Base-by-base conservation (phyloP, 163 green algal genomes). In the Chlorella variabilis region DNA sequence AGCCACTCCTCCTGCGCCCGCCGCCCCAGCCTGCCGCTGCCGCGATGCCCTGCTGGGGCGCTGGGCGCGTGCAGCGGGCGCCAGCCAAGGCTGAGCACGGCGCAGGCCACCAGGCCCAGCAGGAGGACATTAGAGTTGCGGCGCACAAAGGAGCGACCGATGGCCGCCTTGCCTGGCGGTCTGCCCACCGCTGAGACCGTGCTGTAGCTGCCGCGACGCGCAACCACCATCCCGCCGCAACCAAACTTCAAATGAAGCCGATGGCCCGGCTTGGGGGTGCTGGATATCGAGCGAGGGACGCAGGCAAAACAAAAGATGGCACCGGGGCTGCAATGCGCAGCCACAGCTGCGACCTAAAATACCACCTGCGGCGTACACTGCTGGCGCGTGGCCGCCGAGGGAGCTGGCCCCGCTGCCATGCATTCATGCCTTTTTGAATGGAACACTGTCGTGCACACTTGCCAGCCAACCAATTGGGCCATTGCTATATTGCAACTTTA, bases 51-150 rank as follows among this genome's bases (percentile, higher is more conserved):
- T 38, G 59, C 8, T 17, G 59, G 29, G 15, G n/a, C 27, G 7
- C 59, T 38, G 29, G 59, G n/a, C 8, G 4, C n/a, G 59, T 67
- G 59, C n/a, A 36, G n/a, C n/a, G 59, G 29, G 7, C 59, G 18
- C 27, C 27, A 67, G 27, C 59, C 59, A 15, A 67, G 59, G n/a
- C 59, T 67, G 8, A 67, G 29, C 59, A 67, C 6, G 3, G 59
- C 59, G 29, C 59, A 67, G 38, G n/a, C 59, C 59, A 38, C 59
- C 59, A 67, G n/a, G 59, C 59, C 27, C 27, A 67, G 59, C 59
- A 67, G 17, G 5, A 67, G n/a, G 29, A 67, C 27, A 23, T 67
- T 67, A 11, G n/a, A 67, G 59, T 67, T 67, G 5, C 59, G 27
- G 59, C 4, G 7, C 4, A 67, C 7, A 18, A 67, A 36, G 7